Evolutionary conservation across 2,329 filamentous ascomycete genomes (phyloP), one percentile per base, ranked within the genome.

Genomic region (Karstenula rhodostoma): DNA sequence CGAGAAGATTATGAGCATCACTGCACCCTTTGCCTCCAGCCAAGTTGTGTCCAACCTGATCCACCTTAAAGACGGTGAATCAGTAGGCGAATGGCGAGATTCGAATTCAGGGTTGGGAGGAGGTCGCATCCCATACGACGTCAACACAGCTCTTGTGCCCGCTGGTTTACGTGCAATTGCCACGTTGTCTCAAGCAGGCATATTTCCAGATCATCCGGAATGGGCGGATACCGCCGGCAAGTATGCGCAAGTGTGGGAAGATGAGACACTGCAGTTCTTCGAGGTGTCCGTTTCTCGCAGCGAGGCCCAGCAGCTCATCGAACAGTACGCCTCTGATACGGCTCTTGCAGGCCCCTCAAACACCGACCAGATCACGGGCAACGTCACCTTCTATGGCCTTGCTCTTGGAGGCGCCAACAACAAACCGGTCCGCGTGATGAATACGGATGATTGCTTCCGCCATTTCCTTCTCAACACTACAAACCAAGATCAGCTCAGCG

Each of bases 71-170:
- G 68, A 83, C 0, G 81, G 77, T 7, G 74, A 88, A 61, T 63
- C 81, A 0, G 85, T 89, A 0, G 88, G 88, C 0, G 77, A 90
- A 69, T 90, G 87, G 88, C 81, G 88, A 50, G 88, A 90, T 63
- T 87, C 84, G 17, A 81, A 77, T 0, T 84, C 84, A 52, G 87
- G 88, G 15, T 79, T 90, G 15, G 88, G 85, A 1, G 86, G 86
- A 35, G 87, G 86, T 1, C 81, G 84, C 0, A 86, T 89, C n/a
- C 87, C 88, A 0, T 90, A 87, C 68, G 84, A 89, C 62, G 87
- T 90, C 25, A 90, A 90, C 66, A 85, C 85, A 0, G 87, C 86
- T 0, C 78, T 90, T 0, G 85, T 85, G 0, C 88, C 88, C 0
- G 87, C 88, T 1, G 87, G 85, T 1, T 79, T 90, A 0, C 81